Base-by-base conservation (phyloP, 805 yeast genomes). In the Candida adriatica region DNA sequence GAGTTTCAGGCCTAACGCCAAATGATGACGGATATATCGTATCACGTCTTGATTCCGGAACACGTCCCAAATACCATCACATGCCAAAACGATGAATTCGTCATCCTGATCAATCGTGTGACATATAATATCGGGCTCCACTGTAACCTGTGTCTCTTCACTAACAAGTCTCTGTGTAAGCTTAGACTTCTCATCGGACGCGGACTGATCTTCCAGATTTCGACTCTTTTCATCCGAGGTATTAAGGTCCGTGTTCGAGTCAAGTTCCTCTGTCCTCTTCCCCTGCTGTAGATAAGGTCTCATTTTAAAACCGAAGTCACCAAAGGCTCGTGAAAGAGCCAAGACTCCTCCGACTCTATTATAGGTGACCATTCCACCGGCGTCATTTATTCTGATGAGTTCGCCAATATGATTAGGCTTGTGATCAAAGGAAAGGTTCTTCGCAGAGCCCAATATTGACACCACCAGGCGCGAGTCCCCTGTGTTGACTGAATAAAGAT, bases 341-440 rank as follows among this genome's bases (percentile, higher is more conserved):
- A 90, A 70, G 43, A 87, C 85, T 33, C 97, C 97, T 55, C 92
- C 92, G 30, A 90, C 97, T 58, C 98, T 73, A 34, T 95, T 95
- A 56, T 78, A 72, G 27, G 85, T 94, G 18, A 90, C 96, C 46
- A 76, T 84, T 4, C 96, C 97, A 35, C 97, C 96, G 17, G 95
- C 95, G 33, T 88, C 86, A 45, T 79, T 77, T 37, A 90, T 90
- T 51, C 98, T 68, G 24, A 92, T 76, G 55, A 81, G 71, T 58
- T 90, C 98, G 32, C 96, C 96, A 56, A 85, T 94, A 54, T 90
- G 87, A 26, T 83, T 82, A 15, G 98, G 97, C 62, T 90, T 90
- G 62, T 90, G 98, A 59, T 81, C 90, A 49, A 66, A 79, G 6
- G 85, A 77, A 41, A 80, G 43, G 5, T 62, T 68, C 51, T 81